Percentiles rank a stretch among this genome's conserved stretches.
Evolutionary conservation across 1,284 basidiomycete species (phyloP).

Genomic region (Malassezia furfur): DNA sequence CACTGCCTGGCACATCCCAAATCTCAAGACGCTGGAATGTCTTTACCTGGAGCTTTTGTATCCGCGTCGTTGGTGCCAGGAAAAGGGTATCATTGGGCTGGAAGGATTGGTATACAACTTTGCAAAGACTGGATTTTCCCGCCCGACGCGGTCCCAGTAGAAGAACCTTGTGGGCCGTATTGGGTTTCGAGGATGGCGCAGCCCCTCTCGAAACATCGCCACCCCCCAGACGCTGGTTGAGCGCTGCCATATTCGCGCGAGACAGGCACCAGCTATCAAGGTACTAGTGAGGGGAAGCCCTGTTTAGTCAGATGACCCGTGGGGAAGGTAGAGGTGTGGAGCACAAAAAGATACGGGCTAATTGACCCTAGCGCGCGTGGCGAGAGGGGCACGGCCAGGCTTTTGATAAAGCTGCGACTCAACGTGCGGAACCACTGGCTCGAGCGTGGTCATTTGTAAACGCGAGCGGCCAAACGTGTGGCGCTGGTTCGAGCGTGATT

Average conservation of each 20-base stretch:
- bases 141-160: conserved; percentile 53
- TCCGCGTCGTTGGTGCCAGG: conserved; percentile 56
- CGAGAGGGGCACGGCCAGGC: too few species aligned
- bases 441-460: too few species aligned
- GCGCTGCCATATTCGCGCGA: neutral
- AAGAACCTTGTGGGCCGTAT: conserved; percentile 7
- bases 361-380: too few species aligned
- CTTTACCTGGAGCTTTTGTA: conserved; percentile 51
- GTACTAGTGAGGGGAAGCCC: neutral
- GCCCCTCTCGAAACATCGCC: neutral
- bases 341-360: too few species aligned
- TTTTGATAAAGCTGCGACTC: too few species aligned
- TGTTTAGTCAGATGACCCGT: neutral
- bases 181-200: neutral
- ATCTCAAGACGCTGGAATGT: conserved; percentile 84
- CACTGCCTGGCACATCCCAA: conserved; percentile 82
- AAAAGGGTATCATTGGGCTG: conserved; percentile 80
- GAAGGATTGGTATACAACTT: conserved; percentile 78
- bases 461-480: too few species aligned
- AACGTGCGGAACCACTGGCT: too few species aligned
- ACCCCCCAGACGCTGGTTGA: neutral
- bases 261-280: neutral
- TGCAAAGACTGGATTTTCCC: conserved; percentile 84
- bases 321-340: neutral
- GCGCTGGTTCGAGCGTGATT: too few species aligned